Base-by-base conservation (phyloP, 2,329 filamentous ascomycete genomes). In the Pestalotiopsis sp. region DNA sequence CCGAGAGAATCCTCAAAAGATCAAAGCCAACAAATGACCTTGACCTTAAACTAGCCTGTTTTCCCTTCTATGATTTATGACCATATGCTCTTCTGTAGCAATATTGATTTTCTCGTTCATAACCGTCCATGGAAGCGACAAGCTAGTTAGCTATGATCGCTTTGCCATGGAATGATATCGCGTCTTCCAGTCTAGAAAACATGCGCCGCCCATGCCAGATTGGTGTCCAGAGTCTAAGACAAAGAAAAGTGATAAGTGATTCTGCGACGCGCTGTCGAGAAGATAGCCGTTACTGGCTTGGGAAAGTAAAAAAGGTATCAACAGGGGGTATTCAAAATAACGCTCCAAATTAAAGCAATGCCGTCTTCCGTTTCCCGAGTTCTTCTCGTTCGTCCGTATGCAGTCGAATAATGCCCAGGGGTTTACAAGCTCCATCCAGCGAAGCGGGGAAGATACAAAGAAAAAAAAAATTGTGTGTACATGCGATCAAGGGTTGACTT, bases 241-340 rank as follows among this genome's bases (percentile, higher is more conserved):
- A 23, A 64, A 25, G 40, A 27, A 64, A 64, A 36, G 11, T 14
- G 38, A 52, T n/a, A 36, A 36, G 31, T 36, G 31, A 36, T 36
- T 36, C 38, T 14, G 20, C 23, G 40, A 64, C n/a, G 27, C 40
- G n/a, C n/a, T 64, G 61, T 36, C 61, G 38, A 49, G 61, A 49
- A 64, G 27, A 14, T 27, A n/a, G 41, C 41, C 61, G 14, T 20
- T 27, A 6, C n/a, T 27, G 38, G 38, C 25, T 40, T 40, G 20
- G 20, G 31, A 67, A 65, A 52, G 57, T 23, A 27, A 58, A 69
- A 69, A 69, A 69, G 68, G 68, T 69, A 69, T 69, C 68, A 64
- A 68, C 61, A 68, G 27, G 64, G 65, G 68, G 67, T 65, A 66
- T 66, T 68, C 67, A 66, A 68, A 66, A 56, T 60, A 25, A 56